Evolutionary conservation across 2,329 filamentous ascomycete species (phyloP).

Genomic region (Penicillium sp.): DNA sequence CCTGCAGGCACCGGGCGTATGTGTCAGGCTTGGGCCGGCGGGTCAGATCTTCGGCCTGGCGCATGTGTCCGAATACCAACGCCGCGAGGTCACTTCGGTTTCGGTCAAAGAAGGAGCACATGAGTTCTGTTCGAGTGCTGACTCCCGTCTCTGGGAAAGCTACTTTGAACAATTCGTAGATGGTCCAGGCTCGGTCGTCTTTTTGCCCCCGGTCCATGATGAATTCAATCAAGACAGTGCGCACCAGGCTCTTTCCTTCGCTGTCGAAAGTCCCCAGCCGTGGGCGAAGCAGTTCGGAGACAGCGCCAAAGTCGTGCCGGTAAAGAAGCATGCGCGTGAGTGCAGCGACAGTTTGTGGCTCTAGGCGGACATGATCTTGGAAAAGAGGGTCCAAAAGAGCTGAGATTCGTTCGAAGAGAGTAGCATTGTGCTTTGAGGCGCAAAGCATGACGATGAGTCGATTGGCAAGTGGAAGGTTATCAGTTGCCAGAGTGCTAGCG

Average conservation of each 20-base stretch:
- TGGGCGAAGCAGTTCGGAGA: constrained; percentile 80
- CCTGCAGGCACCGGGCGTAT: constrained; percentile 78
- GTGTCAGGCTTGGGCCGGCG: constrained; percentile 72
- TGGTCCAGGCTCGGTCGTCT: constrained; percentile 66
- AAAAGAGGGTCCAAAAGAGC: constrained; percentile 75
- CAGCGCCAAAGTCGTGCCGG: constrained; percentile 76
- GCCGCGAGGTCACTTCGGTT: constrained; percentile 81
- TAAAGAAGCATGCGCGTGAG: constrained; percentile 76
- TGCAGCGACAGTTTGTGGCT: constrained; percentile 73
- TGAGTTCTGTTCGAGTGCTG: constrained; percentile 69
- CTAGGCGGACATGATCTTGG: constrained; percentile 69
- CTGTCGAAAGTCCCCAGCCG: constrained; percentile 47
- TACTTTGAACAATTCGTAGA: constrained; percentile 62
- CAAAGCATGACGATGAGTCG: constrained; percentile 73
- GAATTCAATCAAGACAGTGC: constrained; percentile 68
- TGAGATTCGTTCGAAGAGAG: constrained; percentile 72
- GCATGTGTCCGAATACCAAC: constrained; percentile 91
- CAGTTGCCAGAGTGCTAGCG: constrained; percentile 58
- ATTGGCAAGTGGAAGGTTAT: constrained; percentile 70
- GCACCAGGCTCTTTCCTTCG: constrained; percentile 69
- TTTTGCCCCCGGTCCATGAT: constrained; percentile 65
- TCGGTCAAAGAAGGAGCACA: constrained; percentile 80
- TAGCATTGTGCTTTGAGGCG: constrained; percentile 52
- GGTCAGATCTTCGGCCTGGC: constrained; percentile 67
- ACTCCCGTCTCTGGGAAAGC: constrained; percentile 67